phyloP scores from a whole-genome alignment of 805 yeast genomes.

The Sungouiella thailandica region DNA sequence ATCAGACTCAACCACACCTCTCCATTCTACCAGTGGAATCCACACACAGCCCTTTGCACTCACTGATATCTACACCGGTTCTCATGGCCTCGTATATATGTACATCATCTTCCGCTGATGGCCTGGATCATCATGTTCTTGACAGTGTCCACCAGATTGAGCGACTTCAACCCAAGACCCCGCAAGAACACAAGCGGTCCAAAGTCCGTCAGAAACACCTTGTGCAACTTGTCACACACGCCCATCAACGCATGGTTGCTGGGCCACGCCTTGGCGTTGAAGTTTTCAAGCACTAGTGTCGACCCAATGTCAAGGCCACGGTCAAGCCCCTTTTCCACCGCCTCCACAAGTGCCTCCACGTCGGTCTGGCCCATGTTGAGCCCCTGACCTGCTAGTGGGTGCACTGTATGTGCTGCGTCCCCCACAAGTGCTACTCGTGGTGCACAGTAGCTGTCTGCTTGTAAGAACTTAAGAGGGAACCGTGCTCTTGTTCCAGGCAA shows the following conservation, averaged over 20 bases:
- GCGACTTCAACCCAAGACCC: slow-evolving; percentile 66
- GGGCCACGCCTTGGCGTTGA: slow-evolving; percentile 78
- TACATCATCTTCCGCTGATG: slow-evolving; percentile 21
- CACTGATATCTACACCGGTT: no score
- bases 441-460: slow-evolving; percentile 82
- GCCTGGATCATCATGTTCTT: slow-evolving; percentile 64
- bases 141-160: slow-evolving; percentile 58
- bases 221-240: slow-evolving; percentile 87
- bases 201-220: slow-evolving; percentile 70
- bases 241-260: slow-evolving; percentile 78
- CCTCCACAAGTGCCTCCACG: slow-evolving; percentile 63
- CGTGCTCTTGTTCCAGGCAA: slow-evolving; percentile 68
- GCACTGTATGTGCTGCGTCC: slow-evolving; percentile 97
- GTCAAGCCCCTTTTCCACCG: slow-evolving; percentile 62
- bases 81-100: no score
- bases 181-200: slow-evolving; percentile 72
- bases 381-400: slow-evolving; percentile 97
- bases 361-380: slow-evolving; percentile 97
- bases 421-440: slow-evolving; percentile 92
- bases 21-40: no score
- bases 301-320: slow-evolving; percentile 90
- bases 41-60: no score
- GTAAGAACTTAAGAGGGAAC: slow-evolving; percentile 84
- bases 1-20: no score
- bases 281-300: slow-evolving; percentile 75